Conservation (phyloP, 192 early-diverging fungal species). For the Coemansia sp. region DNA sequence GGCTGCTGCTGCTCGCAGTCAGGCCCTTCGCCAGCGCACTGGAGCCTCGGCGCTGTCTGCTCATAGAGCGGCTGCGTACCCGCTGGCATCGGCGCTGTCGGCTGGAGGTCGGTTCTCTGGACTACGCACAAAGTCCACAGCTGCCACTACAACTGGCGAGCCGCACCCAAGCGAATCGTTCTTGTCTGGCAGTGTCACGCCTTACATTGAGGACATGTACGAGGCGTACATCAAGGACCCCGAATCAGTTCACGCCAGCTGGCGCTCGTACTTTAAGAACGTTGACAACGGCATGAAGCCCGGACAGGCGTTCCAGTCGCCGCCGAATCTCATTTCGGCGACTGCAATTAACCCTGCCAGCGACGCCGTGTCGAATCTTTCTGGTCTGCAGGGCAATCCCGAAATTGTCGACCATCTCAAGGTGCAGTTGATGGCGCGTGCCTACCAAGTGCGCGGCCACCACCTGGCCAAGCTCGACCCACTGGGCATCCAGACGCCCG, state of each 20-base stretch:
- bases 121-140: slow-evolving; percentile 43
- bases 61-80: slow-evolving; percentile 17
- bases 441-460: slow-evolving; percentile 97
- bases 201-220: slow-evolving; percentile 97
- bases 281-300: slow-evolving; percentile 67
- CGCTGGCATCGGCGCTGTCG: slow-evolving; percentile 20
- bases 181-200: slow-evolving; percentile 81
- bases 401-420: slow-evolving; percentile 97
- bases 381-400: slow-evolving; percentile 61
- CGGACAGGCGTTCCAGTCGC: slow-evolving; percentile 76
- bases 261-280: slow-evolving; percentile 96
- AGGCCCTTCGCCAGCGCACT: slow-evolving; percentile 50
- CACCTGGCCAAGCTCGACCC: slow-evolving; percentile 96
- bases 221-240: slow-evolving; percentile 90
- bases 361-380: slow-evolving; percentile 53
- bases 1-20: slow-evolving; percentile 48
- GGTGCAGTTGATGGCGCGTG: slow-evolving; percentile 93
- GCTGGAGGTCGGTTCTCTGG: slow-evolving; percentile 21
- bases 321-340: slow-evolving; percentile 78
- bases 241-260: slow-evolving; percentile 89
- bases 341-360: slow-evolving; percentile 66
- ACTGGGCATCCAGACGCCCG: slow-evolving; percentile 77
- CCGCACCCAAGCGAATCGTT: slow-evolving; percentile 79
- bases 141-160: slow-evolving; percentile 12
- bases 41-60: slow-evolving; percentile 21